Evolutionary conservation across 495 filamentous ascomycete genomes (phyloP).

Genomic region (Corynascus novoguineensis): DNA sequence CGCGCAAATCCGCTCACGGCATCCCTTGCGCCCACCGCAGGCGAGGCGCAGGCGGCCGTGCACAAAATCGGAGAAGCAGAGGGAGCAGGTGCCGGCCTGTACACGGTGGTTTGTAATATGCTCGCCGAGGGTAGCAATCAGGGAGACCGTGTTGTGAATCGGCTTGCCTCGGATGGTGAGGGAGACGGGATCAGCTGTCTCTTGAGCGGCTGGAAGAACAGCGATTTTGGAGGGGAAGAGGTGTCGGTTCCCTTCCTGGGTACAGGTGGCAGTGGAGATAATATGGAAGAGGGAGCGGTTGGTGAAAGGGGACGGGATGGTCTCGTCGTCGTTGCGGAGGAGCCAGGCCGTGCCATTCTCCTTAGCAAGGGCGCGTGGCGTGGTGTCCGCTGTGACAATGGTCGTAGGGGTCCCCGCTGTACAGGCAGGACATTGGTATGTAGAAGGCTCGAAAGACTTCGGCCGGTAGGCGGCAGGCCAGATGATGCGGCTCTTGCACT

Average conservation of each 20-base stretch:
- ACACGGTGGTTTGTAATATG: slow-evolving; percentile 33
- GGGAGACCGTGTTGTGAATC: slow-evolving; percentile 32
- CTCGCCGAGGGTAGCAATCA: slow-evolving; percentile 30
- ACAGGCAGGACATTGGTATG: slow-evolving; percentile 39
- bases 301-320: slow-evolving; percentile 31
- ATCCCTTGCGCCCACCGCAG: slow-evolving; percentile 23
- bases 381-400: slow-evolving; percentile 30
- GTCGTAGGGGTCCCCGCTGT: slow-evolving; percentile 22
- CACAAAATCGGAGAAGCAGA: slow-evolving; percentile 37
- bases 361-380: slow-evolving; percentile 21
- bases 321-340: slow-evolving; percentile 29
- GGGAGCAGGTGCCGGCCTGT: slow-evolving; percentile 31
- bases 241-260: slow-evolving; percentile 2
- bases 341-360: slow-evolving; percentile 40
- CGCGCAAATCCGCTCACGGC: slow-evolving; percentile 20
- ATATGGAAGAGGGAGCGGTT: slow-evolving; percentile 37
- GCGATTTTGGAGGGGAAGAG: slow-evolving; percentile 31
- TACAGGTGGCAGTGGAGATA: slow-evolving; percentile 25
- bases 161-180: slow-evolving; percentile 36
- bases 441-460: slow-evolving; percentile 15
- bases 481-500: slow-evolving; percentile 41
- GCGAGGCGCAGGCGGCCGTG: slow-evolving; percentile 20
- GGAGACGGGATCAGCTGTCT: slow-evolving; percentile 15
- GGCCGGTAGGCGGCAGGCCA: slow-evolving; percentile 38
- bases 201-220: slow-evolving; percentile 31